Percentiles rank a stretch among this genome's conserved stretches.
These are phyloP conservation scores for Vigna radiata DNA, from an alignment of 306 rosid species.

Conservation along the genomic window DNA sequence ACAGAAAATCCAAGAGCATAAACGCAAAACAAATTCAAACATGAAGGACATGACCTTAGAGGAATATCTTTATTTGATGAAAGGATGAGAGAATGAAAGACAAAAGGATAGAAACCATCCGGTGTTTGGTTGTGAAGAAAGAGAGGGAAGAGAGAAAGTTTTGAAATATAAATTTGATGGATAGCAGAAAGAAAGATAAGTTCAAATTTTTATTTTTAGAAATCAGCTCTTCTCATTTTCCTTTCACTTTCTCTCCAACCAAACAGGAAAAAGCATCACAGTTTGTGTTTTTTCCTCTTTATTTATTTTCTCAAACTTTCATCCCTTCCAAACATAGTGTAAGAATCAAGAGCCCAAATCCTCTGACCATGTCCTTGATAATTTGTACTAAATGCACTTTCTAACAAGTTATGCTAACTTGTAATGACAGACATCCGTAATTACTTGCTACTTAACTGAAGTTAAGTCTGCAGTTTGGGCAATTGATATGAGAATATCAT, in stretches of 20 bases:
- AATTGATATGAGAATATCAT: slow-evolving; percentile 7
- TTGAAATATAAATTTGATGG: too few relatives aligned
- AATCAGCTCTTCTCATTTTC: too few relatives aligned
- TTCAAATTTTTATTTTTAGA: too few relatives aligned
- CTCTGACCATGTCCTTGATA: slow-evolving; percentile 11
- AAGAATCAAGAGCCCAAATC: not conserved
- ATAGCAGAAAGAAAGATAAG: too few relatives aligned
- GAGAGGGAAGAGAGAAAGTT: too few relatives aligned
- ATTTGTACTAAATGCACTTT: slow-evolving; percentile 12
- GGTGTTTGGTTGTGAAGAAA: too few relatives aligned
- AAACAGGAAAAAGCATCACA: too few relatives aligned
- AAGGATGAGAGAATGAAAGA: not conserved
- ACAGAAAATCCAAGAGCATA: not conserved
- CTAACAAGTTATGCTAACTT: not conserved
- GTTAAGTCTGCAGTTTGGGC: not conserved
- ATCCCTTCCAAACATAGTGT: too few relatives aligned
- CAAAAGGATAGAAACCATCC: not conserved
- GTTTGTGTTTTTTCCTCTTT: too few relatives aligned
- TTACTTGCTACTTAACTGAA: not conserved
- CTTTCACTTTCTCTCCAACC: too few relatives aligned
- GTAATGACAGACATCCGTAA: not conserved
- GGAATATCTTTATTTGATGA: not conserved
- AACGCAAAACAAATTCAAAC: not conserved
- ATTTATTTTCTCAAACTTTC: too few relatives aligned
- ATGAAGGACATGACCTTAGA: not conserved